These are phyloP conservation scores for Schoenoplectus triqueter DNA, from an alignment of 202 grass and related monocot species.

Conservation along the genomic window DNA sequence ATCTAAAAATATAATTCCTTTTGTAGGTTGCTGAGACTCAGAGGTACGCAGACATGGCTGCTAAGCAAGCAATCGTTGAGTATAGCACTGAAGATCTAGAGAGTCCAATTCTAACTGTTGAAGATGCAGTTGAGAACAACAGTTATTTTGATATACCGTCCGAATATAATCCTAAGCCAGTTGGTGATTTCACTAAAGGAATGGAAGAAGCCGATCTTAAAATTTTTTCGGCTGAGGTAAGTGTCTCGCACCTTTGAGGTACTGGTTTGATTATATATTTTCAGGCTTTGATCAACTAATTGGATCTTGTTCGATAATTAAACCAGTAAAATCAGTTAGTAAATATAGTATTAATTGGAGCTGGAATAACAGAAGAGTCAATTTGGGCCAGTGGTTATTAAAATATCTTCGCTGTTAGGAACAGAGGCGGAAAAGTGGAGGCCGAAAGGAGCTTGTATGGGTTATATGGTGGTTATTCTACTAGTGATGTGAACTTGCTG, in stretches of 20 bases:
- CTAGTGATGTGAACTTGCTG: neutral
- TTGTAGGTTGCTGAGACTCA: slow-evolving; percentile 74
- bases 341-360: neutral
- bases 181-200: slow-evolving; percentile 70
- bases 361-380: neutral
- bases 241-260: neutral
- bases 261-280: neutral
- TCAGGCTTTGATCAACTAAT: neutral
- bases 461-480: neutral
- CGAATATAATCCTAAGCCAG: slow-evolving; percentile 38
- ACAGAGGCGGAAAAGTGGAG: too few species aligned
- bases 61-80: slow-evolving; percentile 61
- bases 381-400: neutral
- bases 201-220: slow-evolving; percentile 82
- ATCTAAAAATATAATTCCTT: neutral
- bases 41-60: slow-evolving; percentile 67
- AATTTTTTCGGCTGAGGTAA: slow-evolving; percentile 67
- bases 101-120: slow-evolving; percentile 66
- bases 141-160: slow-evolving; percentile 57
- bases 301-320: neutral
- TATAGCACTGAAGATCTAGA: slow-evolving; percentile 56
- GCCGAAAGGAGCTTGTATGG: too few species aligned
- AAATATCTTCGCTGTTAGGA: neutral
- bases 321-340: neutral
- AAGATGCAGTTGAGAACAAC: slow-evolving; percentile 62